Evolutionary conservation across 177 flowering plant genomes (phyloP).

Genomic region (Vitis hybrid): DNA sequence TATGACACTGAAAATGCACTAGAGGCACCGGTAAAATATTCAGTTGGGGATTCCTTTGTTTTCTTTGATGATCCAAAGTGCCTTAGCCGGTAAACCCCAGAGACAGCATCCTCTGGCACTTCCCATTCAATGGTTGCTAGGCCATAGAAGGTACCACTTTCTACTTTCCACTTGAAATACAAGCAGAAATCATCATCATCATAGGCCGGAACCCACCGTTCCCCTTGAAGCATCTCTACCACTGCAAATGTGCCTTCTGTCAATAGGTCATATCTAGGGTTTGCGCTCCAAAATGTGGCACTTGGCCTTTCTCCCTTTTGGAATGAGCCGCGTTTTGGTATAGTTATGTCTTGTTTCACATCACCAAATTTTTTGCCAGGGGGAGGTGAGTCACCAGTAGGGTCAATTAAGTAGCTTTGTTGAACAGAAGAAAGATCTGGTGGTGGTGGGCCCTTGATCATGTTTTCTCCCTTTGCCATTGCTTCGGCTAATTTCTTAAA

Average conservation of each 20-base stretch:
- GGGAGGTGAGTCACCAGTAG: slow-evolving; percentile 45
- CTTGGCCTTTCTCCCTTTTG: slow-evolving; percentile 35
- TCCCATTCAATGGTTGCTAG: slow-evolving; percentile 61
- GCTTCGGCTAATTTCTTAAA: slow-evolving; percentile 52
- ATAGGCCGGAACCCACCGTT: slow-evolving; percentile 43
- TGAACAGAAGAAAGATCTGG: slow-evolving; percentile 51
- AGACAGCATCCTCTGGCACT: slow-evolving; percentile 37
- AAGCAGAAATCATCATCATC: slow-evolving; percentile 61
- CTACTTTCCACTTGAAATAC: slow-evolving; percentile 43
- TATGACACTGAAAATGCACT: slow-evolving; percentile 49
- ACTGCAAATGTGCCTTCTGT: slow-evolving; percentile 67
- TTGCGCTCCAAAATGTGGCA: slow-evolving; percentile 60
- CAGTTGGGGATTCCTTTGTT: slow-evolving; percentile 19
- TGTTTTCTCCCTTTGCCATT: slow-evolving; percentile 46
- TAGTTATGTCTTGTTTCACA: slow-evolving; percentile 34
- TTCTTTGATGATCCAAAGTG: slow-evolving; percentile 54
- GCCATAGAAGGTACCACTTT: slow-evolving; percentile 24
- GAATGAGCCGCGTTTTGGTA: slow-evolving; percentile 37
- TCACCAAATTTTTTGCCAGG: slow-evolving; percentile 52
- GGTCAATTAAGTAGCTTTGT: slow-evolving; percentile 26
- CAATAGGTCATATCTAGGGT: slow-evolving; percentile 54
- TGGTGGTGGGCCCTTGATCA: slow-evolving; percentile 27
- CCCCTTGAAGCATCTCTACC: slow-evolving; percentile 44
- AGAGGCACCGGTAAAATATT: slow-evolving; percentile 57
- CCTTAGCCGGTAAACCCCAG: slow-evolving; percentile 54